Evolutionary conservation across 108 stramenopile genomes (phyloP).

Genomic region (Stephanodiscus minutulus): DNA sequence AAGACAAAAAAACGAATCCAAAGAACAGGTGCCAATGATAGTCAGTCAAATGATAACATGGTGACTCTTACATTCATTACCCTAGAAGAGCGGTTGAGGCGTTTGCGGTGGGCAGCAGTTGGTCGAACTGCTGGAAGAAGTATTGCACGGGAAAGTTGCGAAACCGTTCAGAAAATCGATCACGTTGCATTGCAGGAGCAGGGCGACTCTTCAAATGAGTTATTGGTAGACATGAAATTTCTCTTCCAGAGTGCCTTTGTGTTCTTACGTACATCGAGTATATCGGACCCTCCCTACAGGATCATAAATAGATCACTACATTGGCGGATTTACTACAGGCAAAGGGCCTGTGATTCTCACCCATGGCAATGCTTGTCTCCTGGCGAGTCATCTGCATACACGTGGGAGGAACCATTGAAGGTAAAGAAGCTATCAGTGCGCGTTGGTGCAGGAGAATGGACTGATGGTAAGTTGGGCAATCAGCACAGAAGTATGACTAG

Average conservation of each 20-base stretch:
- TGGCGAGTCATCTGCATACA: conserved; percentile 73
- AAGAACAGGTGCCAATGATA: conserved; percentile 1
- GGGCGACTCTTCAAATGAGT: conserved; percentile 9
- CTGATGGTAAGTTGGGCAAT: conserved; percentile 5
- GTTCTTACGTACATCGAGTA: conserved; percentile 58
- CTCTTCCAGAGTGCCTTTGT: conserved; percentile 85
- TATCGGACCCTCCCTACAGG: conserved; percentile 68
- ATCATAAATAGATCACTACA: conserved; percentile 85
- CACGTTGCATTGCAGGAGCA: conserved; percentile 8
- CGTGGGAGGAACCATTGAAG: conserved; percentile 90
- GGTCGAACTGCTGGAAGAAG: conserved; percentile 5
- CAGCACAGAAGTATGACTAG: neutral
- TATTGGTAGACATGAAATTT: conserved; percentile 85
- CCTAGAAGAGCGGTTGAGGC: conserved; percentile 85
- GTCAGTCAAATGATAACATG: conserved; percentile 13
- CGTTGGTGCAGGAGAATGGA: conserved; percentile 55
- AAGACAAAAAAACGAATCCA: conserved; percentile 25
- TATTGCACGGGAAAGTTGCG: conserved; percentile 1
- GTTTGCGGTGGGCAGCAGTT: conserved; percentile 65
- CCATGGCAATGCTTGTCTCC: conserved; percentile 79
- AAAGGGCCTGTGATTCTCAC: conserved; percentile 76
- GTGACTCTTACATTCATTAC: conserved; percentile 86
- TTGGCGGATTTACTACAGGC: conserved; percentile 79
- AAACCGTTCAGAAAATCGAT: conserved; percentile 8
- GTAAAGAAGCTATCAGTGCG: conserved; percentile 79